Base-by-base conservation (phyloP, 495 filamentous ascomycete species). In the Amphirosellinia nigrospora region DNA sequence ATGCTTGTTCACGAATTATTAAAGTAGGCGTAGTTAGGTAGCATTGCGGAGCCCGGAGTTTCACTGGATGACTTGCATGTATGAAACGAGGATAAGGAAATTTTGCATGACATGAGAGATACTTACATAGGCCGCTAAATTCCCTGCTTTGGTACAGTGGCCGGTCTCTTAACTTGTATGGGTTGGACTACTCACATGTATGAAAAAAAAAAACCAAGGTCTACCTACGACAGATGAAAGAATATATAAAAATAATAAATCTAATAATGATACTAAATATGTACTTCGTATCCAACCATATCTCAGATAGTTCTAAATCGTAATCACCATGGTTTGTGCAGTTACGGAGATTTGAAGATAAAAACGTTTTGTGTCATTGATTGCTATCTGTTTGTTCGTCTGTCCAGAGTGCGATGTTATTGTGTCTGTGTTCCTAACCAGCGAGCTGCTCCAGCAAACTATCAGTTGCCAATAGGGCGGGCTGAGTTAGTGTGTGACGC, bases 361-460 rank as follows among this genome's bases (percentile, higher is more conserved):
- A 50, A 60, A 68, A 68, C 23, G n/a, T 43, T 56, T 61, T 52
- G 41, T 60, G 23, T 68, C 39, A 56, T 68, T 48, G 43, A 26
- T 68, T 60, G 53, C 32, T 68, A 60, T 32, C 65, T 60, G 30
- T 58, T 34, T 46, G 53, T 59, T 36, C 23, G 21, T 59, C 53
- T 58, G 52, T 59, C 26, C 52, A 65, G 65, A 21, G 50, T 45
- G 34, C n/a, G n/a, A n/a, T 21, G 19, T 59, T 32, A 26, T 59
- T 59, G 65, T 39, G 26, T 67, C 39, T 38, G 26, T 66, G 36
- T 21, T 39, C 48, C 34, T 43, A 58, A 26, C 50, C 28, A 45
- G n/a, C 52, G 3, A 41, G 32, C 15, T 52, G 32, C 26, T 38
- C 61, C 26, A 5, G 43, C 61, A 64, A 48, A 34, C 63, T 55